Evolutionary conservation across 805 yeast genomes (phyloP).

Genomic region (Brettanomyces custersianus): DNA sequence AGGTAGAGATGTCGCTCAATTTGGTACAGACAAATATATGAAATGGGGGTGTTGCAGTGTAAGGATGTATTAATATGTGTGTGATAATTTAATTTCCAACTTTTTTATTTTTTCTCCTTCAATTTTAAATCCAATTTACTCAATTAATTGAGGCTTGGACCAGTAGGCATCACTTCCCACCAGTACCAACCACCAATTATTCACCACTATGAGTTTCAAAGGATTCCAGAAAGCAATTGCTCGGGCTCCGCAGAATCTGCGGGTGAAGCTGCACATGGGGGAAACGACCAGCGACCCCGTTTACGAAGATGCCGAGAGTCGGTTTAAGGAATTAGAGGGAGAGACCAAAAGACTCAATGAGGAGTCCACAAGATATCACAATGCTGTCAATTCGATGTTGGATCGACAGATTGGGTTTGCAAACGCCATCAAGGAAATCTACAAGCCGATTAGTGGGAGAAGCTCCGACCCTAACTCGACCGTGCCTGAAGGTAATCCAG

Average conservation of each 20-base stretch:
- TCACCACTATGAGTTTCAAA: constrained; percentile 75
- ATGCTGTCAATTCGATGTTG: constrained; percentile 89
- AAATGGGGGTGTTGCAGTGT: too few relatives aligned
- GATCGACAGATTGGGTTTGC: constrained; percentile 91
- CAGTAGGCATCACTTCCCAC: background rate
- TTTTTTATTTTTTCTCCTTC: too few relatives aligned
- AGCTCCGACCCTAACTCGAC: constrained; percentile 82
- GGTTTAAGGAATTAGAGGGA: constrained; percentile 84
- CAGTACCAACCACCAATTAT: too few relatives aligned
- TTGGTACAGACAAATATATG: too few relatives aligned
- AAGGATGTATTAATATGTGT: too few relatives aligned
- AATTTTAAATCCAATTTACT: too few relatives aligned
- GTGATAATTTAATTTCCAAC: too few relatives aligned
- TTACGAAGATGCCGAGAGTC: constrained; percentile 89
- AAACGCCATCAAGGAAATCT: constrained; percentile 91
- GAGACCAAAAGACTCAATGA: constrained; percentile 86
- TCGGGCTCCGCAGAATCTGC: constrained; percentile 85
- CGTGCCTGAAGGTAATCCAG: constrained; percentile 89
- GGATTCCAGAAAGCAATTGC: constrained; percentile 75
- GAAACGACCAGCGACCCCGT: constrained; percentile 72
- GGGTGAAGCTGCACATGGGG: constrained; percentile 91
- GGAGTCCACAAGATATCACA: constrained; percentile 83
- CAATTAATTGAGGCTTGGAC: too few relatives aligned
- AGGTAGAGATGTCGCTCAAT: too few relatives aligned
- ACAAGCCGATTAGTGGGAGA: constrained; percentile 92